Evolutionary conservation across 139 green algal species (phyloP), one percentile per base, ranked within the genome.

Genomic region (Closterium sp.): DNA sequence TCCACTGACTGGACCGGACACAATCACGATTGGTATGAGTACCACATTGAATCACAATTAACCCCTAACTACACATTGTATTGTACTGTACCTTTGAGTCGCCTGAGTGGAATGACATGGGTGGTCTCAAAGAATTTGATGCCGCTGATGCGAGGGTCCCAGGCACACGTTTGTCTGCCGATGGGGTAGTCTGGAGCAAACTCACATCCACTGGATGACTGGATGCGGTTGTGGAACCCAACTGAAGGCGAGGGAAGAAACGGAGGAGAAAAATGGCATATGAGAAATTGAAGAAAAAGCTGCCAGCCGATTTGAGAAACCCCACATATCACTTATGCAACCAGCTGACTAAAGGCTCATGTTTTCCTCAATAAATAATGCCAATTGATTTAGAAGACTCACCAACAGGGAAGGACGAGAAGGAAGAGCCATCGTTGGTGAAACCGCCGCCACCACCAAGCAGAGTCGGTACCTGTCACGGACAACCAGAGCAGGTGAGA

Each of bases 121-220:
- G 86, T 89, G 28, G 86, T 89, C 29, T 89, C 86, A 42, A 89
- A 89, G 86, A 89, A 89, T 17, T 50, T 50, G 30, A 42, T 38
- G 31, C 86, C 86, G 10, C 21, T 42, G 86, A 89, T 89, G 28
- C 86, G 86, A 28, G 86, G 86, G 31, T 89, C 86, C 86, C 86
- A 89, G 28, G 86, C 29, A 21, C 86, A 89, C 13, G 29, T 50
- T 11, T 34, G 30, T 13, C 30, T 30, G n/a, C 28, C n/a, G 13
- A 42, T 34, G 29, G 86, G 86, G 21, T 30, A 45, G 28, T 89
- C 86, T 27, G 28, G 86, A 19, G 29, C 86, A 5, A 50, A 50
- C 29, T 89, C 29, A 11, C 86, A 89, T 31, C 86, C 86, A 13
- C 86, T 89, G 29, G 86, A 89, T 21, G 86, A 50, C 29, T 89